A percentile compares a stretch with the other conserved stretches of the same genome.
These are phyloP conservation scores for Artemisia tridentata DNA, from an alignment of 129 eudicot genomes.

Conservation along the genomic window DNA sequence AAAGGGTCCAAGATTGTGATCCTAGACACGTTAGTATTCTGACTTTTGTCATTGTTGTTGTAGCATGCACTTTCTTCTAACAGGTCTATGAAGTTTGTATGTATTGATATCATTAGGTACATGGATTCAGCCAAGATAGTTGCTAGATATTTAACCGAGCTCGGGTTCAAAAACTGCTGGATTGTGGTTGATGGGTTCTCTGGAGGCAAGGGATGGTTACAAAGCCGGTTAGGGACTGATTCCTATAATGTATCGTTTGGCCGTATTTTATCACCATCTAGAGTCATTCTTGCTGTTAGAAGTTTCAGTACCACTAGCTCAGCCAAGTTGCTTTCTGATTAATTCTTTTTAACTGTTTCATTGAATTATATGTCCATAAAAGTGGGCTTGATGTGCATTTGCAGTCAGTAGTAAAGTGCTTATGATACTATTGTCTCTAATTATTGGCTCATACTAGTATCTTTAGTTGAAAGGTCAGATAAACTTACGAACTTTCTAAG, in stretches of 20 bases:
- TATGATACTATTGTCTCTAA: neutral
- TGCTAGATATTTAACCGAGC: constrained; percentile 66
- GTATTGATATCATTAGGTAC: constrained; percentile 42
- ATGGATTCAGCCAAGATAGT: constrained; percentile 82
- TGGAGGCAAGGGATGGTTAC: constrained; percentile 90
- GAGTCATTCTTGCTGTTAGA: constrained; percentile 62
- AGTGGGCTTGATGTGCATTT: constrained; percentile 24
- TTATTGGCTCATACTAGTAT: neutral
- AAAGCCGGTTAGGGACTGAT: constrained; percentile 84
- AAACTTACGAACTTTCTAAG: too few relatives aligned
- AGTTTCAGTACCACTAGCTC: constrained; percentile 62
- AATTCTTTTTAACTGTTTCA: neutral
- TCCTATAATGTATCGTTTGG: constrained; percentile 64
- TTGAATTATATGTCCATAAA: constrained; percentile 5
- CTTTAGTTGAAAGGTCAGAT: too few relatives aligned
- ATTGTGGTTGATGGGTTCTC: constrained; percentile 88
- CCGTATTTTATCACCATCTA: constrained; percentile 73
- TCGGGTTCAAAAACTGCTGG: constrained; percentile 83
- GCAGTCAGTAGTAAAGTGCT: neutral
- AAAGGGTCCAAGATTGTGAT: constrained; percentile 91
- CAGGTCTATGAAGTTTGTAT: neutral
- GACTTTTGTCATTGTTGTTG: neutral
- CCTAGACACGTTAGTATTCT: constrained; percentile 70
- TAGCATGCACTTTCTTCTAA: neutral
- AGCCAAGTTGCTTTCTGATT: constrained; percentile 62